Evolutionary conservation across 306 rosid genomes (phyloP).

Genomic region (Senna siamea): DNA sequence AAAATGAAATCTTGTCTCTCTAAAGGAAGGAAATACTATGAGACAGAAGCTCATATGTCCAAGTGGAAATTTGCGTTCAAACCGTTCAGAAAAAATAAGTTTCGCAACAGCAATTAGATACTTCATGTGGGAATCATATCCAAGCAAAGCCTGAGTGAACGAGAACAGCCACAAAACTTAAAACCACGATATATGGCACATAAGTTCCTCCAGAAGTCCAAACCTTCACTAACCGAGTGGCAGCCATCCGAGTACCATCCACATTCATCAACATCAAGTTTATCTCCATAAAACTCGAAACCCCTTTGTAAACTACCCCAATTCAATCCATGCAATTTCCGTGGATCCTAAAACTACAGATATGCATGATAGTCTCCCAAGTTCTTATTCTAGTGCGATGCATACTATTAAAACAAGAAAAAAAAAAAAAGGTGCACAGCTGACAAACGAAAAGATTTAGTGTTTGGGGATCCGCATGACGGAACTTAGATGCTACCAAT

Average conservation of each 20-base stretch:
- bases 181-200: too few relatives aligned
- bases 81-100: neutral
- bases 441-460: neutral
- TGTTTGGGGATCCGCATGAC: conserved; percentile 27
- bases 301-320: conserved; percentile 4
- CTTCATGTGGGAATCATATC: neutral
- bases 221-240: neutral
- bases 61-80: too few relatives aligned
- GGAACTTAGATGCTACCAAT: neutral
- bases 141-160: neutral
- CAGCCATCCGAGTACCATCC: conserved; percentile 7
- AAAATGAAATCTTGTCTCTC: neutral
- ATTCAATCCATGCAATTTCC: neutral
- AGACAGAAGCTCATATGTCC: too few relatives aligned
- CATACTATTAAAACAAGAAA: neutral
- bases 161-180: neutral
- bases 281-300: neutral
- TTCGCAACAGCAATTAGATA: neutral
- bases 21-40: too few relatives aligned
- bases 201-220: neutral
- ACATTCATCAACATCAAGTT: neutral
- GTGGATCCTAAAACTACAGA: neutral
- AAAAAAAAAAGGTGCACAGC: neutral
- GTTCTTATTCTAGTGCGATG: neutral
- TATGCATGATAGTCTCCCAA: neutral